Conservation (phyloP, 2,329 filamentous ascomycete genomes). For the Ophiostoma sp. region DNA sequence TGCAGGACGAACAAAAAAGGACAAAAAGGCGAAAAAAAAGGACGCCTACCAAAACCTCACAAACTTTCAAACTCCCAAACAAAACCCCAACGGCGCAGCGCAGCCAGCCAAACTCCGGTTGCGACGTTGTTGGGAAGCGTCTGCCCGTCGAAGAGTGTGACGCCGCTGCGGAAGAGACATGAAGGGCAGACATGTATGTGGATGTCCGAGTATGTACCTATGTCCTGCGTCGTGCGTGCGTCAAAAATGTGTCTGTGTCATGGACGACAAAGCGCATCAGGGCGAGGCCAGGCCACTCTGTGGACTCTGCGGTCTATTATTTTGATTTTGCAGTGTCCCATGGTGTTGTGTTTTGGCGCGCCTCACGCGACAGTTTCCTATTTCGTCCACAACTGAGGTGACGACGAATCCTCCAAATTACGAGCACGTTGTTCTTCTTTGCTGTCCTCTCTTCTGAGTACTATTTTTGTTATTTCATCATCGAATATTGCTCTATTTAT, state of each 20-base stretch:
- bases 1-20: background rate
- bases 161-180: background rate
- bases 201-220: background rate
- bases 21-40: background rate
- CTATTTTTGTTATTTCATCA: background rate
- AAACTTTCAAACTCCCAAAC: background rate
- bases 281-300: background rate
- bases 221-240: background rate
- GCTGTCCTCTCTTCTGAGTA: background rate
- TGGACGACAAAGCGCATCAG: background rate
- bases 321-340: background rate
- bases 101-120: background rate
- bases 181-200: background rate
- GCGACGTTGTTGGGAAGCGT: background rate
- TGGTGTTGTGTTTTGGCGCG: background rate
- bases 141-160: background rate
- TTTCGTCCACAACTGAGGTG: background rate
- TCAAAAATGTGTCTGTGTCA: background rate
- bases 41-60: background rate
- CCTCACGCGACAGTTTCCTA: slow-evolving; percentile 12
- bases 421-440: background rate
- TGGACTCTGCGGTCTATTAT: background rate
- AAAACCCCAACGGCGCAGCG: background rate
- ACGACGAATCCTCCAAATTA: background rate
- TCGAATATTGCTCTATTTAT: background rate